These are phyloP conservation scores for Penicillium mononematosum DNA, from an alignment of 495 filamentous ascomycete species.

Conservation along the genomic window DNA sequence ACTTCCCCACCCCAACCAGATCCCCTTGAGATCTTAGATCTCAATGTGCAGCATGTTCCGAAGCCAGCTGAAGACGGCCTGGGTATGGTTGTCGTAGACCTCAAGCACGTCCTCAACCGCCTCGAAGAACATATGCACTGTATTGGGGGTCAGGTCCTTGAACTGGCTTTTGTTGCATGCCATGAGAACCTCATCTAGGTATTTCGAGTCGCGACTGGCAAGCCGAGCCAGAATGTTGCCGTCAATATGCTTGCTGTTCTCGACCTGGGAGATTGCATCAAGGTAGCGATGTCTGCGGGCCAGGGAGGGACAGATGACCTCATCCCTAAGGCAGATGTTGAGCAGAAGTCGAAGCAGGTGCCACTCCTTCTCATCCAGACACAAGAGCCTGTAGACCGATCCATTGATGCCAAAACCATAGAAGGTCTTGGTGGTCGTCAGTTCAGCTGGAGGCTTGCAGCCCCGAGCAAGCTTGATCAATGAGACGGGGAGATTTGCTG, in stretches of 20 bases:
- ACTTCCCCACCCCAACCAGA: not conserved
- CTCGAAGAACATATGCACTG: conserved; percentile 26
- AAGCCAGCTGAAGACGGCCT: conserved; percentile 36
- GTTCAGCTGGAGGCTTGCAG: conserved; percentile 16
- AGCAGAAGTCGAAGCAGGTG: conserved; percentile 63
- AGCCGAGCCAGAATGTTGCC: conserved; percentile 63
- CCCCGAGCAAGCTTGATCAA: conserved; percentile 30
- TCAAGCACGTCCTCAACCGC: conserved; percentile 29
- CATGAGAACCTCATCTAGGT: conserved; percentile 41
- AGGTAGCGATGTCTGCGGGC: conserved; percentile 26
- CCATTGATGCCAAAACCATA: conserved; percentile 68
- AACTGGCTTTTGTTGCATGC: conserved; percentile 5
- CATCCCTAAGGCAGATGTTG: conserved; percentile 51
- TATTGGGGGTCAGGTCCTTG: not conserved
- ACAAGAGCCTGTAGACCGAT: conserved; percentile 59
- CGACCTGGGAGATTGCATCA: conserved; percentile 32
- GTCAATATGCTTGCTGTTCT: conserved; percentile 60
- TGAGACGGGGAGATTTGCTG: conserved; percentile 37
- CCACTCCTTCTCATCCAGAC: conserved; percentile 54
- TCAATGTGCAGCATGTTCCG: conserved; percentile 19
- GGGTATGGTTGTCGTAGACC: conserved; percentile 19
- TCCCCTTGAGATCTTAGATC: not conserved
- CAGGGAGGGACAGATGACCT: conserved; percentile 40
- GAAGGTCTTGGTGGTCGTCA: conserved; percentile 16
- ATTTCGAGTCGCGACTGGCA: conserved; percentile 44